Percentiles rank a stretch among this genome's conserved stretches.
Evolutionary conservation across 2,329 filamentous ascomycete genomes (phyloP).

Genomic region (Colletotrichum coccodes): DNA sequence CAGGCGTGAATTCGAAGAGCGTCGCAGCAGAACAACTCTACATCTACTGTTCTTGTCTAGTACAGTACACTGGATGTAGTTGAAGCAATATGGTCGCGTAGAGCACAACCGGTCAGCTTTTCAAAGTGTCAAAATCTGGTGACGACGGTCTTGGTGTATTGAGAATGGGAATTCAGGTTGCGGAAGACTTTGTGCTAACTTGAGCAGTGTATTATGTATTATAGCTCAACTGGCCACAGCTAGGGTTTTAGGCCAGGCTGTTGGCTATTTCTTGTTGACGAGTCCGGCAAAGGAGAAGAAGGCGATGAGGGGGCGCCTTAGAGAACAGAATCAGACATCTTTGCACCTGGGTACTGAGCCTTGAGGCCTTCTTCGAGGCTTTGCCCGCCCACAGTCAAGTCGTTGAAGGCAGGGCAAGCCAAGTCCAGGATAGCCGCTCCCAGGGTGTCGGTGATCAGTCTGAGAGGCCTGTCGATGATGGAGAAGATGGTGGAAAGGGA

Average conservation of each 20-base stretch:
- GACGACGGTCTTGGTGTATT: too few species aligned
- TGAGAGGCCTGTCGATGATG: conserved; percentile 42
- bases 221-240: background rate
- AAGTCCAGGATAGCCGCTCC: conserved; percentile 39
- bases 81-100: too few species aligned
- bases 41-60: too few species aligned
- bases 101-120: too few species aligned
- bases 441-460: conserved; percentile 46
- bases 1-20: too few species aligned
- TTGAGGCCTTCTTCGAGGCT: conserved; percentile 19
- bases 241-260: background rate
- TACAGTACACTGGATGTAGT: too few species aligned
- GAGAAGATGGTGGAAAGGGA: conserved; percentile 49
- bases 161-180: too few species aligned
- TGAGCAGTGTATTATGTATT: too few species aligned
- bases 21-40: too few species aligned
- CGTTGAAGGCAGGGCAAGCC: conserved; percentile 41
- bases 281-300: background rate
- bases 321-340: conserved; percentile 1
- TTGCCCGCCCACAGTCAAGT: conserved; percentile 40
- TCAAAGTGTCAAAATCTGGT: background rate
- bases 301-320: background rate
- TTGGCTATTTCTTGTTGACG: too few species aligned
- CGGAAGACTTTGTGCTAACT: too few species aligned
- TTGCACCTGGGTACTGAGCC: conserved; percentile 15